These are phyloP conservation scores for Gnetum montanum DNA, from an alignment of 75 land plant species.

Conservation along the genomic window DNA sequence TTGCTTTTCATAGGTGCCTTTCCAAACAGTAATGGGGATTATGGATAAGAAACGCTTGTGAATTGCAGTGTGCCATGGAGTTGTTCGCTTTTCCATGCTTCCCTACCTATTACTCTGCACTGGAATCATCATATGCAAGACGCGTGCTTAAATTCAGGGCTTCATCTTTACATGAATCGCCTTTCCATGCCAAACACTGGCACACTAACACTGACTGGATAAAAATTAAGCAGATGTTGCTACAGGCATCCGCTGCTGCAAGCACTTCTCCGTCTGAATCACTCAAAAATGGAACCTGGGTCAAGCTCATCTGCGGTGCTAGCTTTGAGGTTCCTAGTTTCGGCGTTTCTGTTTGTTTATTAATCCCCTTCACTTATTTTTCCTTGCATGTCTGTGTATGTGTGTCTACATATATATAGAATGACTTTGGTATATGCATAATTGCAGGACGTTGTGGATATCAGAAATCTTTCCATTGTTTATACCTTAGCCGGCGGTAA, in stretches of 20 bases:
- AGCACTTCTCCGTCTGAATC: constrained; percentile 19
- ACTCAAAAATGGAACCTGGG: constrained; percentile 64
- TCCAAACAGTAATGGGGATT: too few species aligned
- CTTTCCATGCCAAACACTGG: too few species aligned
- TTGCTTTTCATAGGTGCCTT: too few species aligned
- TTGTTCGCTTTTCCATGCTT: too few species aligned
- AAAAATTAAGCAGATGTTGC: too few species aligned
- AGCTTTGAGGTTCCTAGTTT: constrained; percentile 74
- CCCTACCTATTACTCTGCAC: too few species aligned
- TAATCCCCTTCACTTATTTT: background rate
- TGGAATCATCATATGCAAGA: too few species aligned
- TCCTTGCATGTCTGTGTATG: background rate
- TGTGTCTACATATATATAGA: background rate
- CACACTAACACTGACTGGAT: too few species aligned
- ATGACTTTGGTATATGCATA: background rate
- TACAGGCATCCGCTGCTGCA: background rate
- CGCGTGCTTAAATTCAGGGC: too few species aligned
- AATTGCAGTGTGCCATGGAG: too few species aligned
- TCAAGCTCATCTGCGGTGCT: constrained; percentile 93
- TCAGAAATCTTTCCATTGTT: constrained; percentile 85
- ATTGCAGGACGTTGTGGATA: constrained; percentile 70
- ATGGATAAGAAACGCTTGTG: too few species aligned
- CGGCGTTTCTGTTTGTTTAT: background rate
- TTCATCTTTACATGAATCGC: too few species aligned
- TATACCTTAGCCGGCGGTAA: constrained; percentile 91